Evolutionary conservation across 805 yeast genomes (phyloP).

Genomic region (Nakazawaea wyomingensis): DNA sequence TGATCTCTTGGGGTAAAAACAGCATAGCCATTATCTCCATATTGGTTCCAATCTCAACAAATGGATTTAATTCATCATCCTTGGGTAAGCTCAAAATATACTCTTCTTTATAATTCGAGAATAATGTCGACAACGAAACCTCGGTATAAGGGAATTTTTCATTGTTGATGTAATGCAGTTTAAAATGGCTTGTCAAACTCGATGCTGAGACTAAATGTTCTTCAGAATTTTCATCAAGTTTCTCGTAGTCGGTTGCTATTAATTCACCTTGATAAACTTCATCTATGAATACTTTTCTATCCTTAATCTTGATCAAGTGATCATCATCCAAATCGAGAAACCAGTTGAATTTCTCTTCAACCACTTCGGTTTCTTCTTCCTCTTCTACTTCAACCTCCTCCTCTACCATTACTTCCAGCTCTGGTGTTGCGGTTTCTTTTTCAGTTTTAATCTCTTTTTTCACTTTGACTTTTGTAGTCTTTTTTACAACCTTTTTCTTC

Average conservation of each 20-base stretch:
- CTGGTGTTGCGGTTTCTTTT: neutral
- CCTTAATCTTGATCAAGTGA: conserved; percentile 12
- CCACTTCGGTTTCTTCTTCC: conserved; percentile 13
- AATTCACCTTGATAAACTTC: conserved; percentile 21
- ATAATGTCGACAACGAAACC: conserved; percentile 28
- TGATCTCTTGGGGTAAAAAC: conserved; percentile 35
- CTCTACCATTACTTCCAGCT: neutral
- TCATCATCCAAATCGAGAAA: conserved; percentile 18
- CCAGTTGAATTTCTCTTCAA: conserved; percentile 17
- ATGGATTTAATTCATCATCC: conserved; percentile 55
- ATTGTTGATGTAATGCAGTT: conserved; percentile 24
- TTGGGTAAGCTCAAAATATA: conserved; percentile 46
- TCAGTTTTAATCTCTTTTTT: neutral
- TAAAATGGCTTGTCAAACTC: conserved; percentile 16
- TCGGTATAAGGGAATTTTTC: conserved; percentile 21
- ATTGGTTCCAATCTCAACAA: conserved; percentile 51
- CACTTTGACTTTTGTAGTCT: conserved; percentile 1
- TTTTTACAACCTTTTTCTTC: neutral
- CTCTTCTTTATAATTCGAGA: conserved; percentile 44
- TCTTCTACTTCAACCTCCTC: conserved; percentile 3
- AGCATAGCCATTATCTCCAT: conserved; percentile 38
- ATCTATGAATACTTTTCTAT: conserved; percentile 28
- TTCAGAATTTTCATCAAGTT: conserved; percentile 20
- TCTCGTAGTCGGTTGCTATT: conserved; percentile 12
- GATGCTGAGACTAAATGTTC: conserved; percentile 4